Conservation (phyloP, 352 stramenopile genomes). For the Globisporangium parvum region DNA sequence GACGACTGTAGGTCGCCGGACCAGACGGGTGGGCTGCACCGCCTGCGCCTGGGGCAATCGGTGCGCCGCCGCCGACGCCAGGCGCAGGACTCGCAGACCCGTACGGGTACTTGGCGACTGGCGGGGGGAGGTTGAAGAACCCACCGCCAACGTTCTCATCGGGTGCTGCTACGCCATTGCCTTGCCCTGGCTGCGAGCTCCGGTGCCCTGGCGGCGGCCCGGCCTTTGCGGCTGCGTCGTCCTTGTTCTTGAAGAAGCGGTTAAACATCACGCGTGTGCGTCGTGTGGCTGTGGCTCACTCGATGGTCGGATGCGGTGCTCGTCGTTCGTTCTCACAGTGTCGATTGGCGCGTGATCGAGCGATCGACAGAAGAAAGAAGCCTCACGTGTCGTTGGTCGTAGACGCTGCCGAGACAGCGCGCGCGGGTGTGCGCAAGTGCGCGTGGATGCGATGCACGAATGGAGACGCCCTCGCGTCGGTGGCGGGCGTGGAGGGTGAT, state of each 20-base stretch:
- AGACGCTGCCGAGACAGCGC: no score
- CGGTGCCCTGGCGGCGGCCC: conserved; percentile 53
- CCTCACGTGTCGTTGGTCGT: no score
- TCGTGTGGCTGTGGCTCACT: no score
- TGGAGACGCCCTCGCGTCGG: no score
- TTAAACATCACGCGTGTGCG: conserved; percentile 38
- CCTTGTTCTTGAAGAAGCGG: conserved; percentile 83
- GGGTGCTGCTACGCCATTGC: conserved; percentile 2
- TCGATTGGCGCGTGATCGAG: no score
- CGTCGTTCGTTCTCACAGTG: no score
- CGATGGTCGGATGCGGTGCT: no score
- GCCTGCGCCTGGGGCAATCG: conserved; percentile 1
- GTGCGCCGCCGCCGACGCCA: neutral
- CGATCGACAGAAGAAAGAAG: no score
- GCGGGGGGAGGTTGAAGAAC: conserved; percentile 84
- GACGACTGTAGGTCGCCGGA: conserved; percentile 9
- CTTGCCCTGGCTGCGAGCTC: conserved; percentile 16
- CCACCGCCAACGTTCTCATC: conserved; percentile 50
- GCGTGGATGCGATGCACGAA: no score
- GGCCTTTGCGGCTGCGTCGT: conserved; percentile 49
- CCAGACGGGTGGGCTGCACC: conserved; percentile 4
- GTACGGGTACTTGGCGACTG: conserved; percentile 47
- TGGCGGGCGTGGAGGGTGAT: no score
- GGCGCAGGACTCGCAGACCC: conserved; percentile 9
- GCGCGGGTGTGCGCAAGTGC: no score